Conservation (phyloP, 768 basidiomycete genomes). For the Floccularia luteovirens region DNA sequence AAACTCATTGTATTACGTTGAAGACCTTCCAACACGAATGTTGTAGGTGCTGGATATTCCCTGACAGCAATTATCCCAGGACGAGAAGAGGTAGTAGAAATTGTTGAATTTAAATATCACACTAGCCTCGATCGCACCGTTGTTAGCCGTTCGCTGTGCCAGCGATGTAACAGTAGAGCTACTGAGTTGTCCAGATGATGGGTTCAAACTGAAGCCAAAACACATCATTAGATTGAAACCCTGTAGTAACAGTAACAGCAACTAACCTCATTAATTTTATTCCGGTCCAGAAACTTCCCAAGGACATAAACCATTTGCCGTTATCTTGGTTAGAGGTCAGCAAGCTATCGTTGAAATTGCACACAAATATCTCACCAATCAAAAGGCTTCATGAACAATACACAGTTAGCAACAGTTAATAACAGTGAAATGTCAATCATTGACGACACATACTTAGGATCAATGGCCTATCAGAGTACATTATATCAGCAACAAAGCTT, state of each 20-base stretch:
- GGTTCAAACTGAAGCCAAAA: conserved; percentile 17
- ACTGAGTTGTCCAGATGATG: conserved; percentile 33
- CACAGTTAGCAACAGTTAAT: not conserved
- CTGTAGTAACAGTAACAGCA: not conserved
- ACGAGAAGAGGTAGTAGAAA: conserved; percentile 49
- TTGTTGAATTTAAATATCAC: conserved; percentile 32
- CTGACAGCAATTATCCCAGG: conserved; percentile 46
- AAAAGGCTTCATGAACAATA: conserved; percentile 14
- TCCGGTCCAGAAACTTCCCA: conserved; percentile 52
- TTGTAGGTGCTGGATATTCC: conserved; percentile 51
- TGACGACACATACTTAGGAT: conserved; percentile 34
- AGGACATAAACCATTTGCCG: conserved; percentile 37
- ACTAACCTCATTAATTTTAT: conserved; percentile 32
- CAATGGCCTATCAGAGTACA: conserved; percentile 31
- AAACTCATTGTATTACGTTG: conserved; percentile 17
- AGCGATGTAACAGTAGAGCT: conserved; percentile 31
- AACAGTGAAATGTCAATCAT: not conserved
- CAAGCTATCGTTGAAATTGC: not conserved
- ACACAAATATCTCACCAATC: conserved; percentile 15
- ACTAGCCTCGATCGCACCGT: conserved; percentile 43
- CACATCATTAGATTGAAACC: not conserved
- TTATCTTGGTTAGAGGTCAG: conserved; percentile 16
- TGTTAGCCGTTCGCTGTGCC: conserved; percentile 33
- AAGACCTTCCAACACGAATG: conserved; percentile 47
- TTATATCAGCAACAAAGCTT: not conserved